Evolutionary conservation across 2,329 filamentous ascomycete genomes (phyloP).

Genomic region (Nothophoma quercina): DNA sequence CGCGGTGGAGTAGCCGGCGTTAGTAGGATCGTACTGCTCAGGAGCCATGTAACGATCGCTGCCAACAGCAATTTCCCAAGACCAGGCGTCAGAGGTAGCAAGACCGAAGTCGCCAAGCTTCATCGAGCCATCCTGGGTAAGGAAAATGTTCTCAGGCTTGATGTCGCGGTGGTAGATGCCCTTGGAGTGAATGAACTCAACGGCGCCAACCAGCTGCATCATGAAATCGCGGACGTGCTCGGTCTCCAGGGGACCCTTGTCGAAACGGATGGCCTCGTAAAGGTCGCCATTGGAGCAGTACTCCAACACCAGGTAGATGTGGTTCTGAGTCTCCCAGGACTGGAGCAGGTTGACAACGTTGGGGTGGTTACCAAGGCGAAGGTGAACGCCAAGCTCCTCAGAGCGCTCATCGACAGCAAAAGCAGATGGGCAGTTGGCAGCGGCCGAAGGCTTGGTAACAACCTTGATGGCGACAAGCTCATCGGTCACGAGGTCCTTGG

Average conservation of each 20-base stretch:
- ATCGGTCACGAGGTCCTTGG: conserved; percentile 77
- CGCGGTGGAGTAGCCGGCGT: conserved; percentile 87
- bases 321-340: conserved; percentile 89
- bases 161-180: conserved; percentile 97
- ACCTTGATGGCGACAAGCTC: conserved; percentile 95
- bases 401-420: conserved; percentile 83
- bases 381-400: conserved; percentile 82
- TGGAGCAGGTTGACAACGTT: conserved; percentile 94
- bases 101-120: conserved; percentile 97
- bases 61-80: conserved; percentile 89
- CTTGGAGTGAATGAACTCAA: conserved; percentile 88
- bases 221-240: conserved; percentile 98
- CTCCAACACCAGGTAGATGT: conserved; percentile 92
- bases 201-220: conserved; percentile 88
- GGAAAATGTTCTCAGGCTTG: conserved; percentile 99
- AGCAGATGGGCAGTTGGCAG: conserved; percentile 65
- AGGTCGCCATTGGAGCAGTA: conserved; percentile 95
- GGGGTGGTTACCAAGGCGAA: conserved; percentile 77
- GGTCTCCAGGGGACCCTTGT: conserved; percentile 88
- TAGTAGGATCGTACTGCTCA: conserved; percentile 92
- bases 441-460: conserved; percentile 79
- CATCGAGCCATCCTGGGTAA: conserved; percentile 84
- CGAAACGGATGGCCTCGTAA: conserved; percentile 93
- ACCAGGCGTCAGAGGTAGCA: conserved; percentile 88
- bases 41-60: conserved; percentile 99